Base-by-base conservation (phyloP, 352 stramenopile genomes). In the Phytophthora kernoviae region DNA sequence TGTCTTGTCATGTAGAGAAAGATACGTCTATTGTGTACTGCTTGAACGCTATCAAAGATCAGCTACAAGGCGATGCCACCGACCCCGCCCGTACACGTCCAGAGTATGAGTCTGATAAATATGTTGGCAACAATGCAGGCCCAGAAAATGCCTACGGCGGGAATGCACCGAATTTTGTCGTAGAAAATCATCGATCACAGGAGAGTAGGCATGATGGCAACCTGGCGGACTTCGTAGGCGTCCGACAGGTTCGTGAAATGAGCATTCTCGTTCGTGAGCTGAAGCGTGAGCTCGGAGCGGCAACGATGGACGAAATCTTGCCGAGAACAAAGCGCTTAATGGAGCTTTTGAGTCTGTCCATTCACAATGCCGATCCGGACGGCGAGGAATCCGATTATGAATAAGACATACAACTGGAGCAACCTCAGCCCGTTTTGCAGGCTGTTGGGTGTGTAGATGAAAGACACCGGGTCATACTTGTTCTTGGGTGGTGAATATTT, bases 171-270 rank as follows among this genome's bases (percentile, higher is more conserved):
- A 93, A 91, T 44, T 94, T 87, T 37, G 83, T 94, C 4, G 78
- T 94, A 5, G 73, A 88, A 11, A 79, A 75, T 14, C 42, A 34
- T 47, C 33, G 51, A 39, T 53, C 55, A 9, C 44, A 43, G n/a
- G 8, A 50, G 21, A 53, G 43, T 8, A 45, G 46, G 37, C 52
- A 24, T 30, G 58, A 33, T 21, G 51, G 33, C 33, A 63, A 57
- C 37, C 62, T 71, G 11, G 11, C 59, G 12, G 56, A 77, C 17
- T 58, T 94, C 7, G 73, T 70, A 5, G 85, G 85, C 1, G 72
- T 93, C 24, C 83, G 65, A 8, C 65, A 93, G 81, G 85, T 94
- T 17, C 81, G 85, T 0, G 65, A 88, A 46, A 90, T 93, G 79
- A 79, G 70, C 21, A 60, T 92, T 18, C 57, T 93, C 10, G 56